Percentiles rank a stretch among this genome's conserved stretches.
Evolutionary conservation across 495 filamentous ascomycete genomes (phyloP).

Genomic region (Immersiella caudata): DNA sequence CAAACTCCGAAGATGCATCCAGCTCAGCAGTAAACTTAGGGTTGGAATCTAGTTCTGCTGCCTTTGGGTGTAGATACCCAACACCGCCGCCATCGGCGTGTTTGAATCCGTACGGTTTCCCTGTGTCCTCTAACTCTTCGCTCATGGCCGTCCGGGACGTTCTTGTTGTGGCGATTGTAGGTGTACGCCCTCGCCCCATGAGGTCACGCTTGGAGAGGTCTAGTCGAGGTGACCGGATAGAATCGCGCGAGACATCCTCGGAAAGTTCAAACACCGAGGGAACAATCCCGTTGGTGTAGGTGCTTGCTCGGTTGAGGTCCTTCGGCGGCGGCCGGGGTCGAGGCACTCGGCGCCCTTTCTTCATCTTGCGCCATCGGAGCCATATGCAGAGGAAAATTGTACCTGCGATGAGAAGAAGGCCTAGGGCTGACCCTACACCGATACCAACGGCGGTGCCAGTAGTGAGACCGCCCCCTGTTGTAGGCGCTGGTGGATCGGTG

Average conservation of each 20-base stretch:
- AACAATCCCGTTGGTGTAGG: background rate
- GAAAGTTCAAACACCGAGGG: slow-evolving; percentile 1
- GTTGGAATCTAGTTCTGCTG: background rate
- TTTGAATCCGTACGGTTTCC: background rate
- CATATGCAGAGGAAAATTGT: slow-evolving; percentile 29
- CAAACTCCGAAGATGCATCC: background rate
- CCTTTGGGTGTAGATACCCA: background rate
- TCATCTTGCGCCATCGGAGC: slow-evolving; percentile 24
- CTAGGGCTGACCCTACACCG: slow-evolving; percentile 33
- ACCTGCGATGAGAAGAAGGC: slow-evolving; percentile 22
- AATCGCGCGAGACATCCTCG: background rate
- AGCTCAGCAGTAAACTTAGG: background rate
- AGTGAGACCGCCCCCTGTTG: slow-evolving; percentile 23
- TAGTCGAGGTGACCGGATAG: background rate
- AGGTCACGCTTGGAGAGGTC: background rate
- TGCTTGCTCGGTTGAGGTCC: background rate
- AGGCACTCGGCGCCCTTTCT: background rate
- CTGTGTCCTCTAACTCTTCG: background rate
- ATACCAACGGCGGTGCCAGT: slow-evolving; percentile 34
- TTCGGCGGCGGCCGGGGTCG: background rate
- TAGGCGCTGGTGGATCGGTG: background rate
- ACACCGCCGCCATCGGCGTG: background rate
- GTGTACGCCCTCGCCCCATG: background rate
- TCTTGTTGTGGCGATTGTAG: background rate
- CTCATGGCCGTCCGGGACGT: background rate